These are phyloP conservation scores for Spinacia oleracea DNA, from an alignment of 179 eudicot species.

Conservation along the genomic window DNA sequence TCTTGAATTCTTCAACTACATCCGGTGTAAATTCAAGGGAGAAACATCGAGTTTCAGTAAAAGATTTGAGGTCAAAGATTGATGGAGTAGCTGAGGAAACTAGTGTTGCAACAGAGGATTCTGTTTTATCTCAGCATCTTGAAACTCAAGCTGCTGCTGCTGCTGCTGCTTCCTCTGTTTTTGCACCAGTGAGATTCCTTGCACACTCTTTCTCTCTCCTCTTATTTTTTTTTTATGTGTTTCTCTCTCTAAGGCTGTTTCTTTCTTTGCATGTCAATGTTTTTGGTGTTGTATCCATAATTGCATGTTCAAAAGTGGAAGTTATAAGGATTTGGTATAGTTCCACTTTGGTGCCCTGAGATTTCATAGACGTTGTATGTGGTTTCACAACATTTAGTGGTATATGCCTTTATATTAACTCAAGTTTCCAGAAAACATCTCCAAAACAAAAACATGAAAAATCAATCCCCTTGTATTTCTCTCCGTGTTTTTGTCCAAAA, in stretches of 20 bases:
- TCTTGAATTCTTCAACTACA: neutral
- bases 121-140: conserved; percentile 5
- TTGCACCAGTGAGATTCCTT: conserved; percentile 21
- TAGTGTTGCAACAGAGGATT: conserved; percentile 1
- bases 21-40: neutral
- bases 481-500: too few relatives aligned
- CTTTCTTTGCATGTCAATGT: neutral
- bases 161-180: conserved; percentile 10
- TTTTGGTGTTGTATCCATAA: neutral
- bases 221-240: neutral
- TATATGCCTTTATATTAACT: too few relatives aligned
- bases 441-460: too few relatives aligned
- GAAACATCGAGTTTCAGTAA: conserved; percentile 7
- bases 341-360: neutral
- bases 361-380: too few relatives aligned
- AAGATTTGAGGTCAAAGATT: conserved; percentile 21
- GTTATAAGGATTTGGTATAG: too few relatives aligned
- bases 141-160: neutral
- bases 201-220: neutral
- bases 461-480: too few relatives aligned
- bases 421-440: too few relatives aligned
- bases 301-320: conserved; percentile 1
- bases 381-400: too few relatives aligned
- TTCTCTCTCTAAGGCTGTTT: neutral
- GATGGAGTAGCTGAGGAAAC: conserved; percentile 5